phyloP scores from a whole-genome alignment of 176 grass and related monocot species.

The Stipa capillata region DNA sequence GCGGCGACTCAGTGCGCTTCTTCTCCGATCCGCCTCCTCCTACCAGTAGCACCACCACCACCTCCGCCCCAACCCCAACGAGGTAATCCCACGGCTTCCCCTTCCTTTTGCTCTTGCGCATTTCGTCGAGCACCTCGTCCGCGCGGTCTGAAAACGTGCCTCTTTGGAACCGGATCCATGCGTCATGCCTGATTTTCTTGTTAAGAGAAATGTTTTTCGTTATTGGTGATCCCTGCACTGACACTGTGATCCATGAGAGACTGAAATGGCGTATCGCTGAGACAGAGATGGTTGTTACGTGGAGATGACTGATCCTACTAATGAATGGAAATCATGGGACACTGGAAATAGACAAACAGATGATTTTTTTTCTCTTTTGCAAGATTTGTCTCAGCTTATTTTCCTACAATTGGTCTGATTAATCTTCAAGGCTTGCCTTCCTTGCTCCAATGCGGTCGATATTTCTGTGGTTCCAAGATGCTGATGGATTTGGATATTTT shows the following conservation, averaged over 20 bases:
- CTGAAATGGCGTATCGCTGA: too few relatives aligned
- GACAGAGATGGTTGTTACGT: neutral
- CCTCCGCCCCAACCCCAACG: neutral
- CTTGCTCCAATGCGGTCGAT: neutral
- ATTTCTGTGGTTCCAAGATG: neutral
- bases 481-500: neutral
- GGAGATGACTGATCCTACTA: too few relatives aligned
- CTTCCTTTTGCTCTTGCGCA: neutral
- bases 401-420: neutral
- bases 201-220: neutral
- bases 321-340: too few relatives aligned
- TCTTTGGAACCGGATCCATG: neutral
- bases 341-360: too few relatives aligned
- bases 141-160: too few relatives aligned
- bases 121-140: neutral
- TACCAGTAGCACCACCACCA: neutral
- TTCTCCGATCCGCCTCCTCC: neutral
- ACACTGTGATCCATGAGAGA: too few relatives aligned
- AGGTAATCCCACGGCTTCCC: neutral
- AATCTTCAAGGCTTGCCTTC: neutral
- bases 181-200: too few relatives aligned
- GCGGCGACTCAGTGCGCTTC: slow-evolving; percentile 1
- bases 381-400: neutral
- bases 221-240: neutral
- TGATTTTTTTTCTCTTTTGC: too few relatives aligned